Conservation (phyloP, 495 filamentous ascomycete species). For the Xylaria flabelliformis region DNA sequence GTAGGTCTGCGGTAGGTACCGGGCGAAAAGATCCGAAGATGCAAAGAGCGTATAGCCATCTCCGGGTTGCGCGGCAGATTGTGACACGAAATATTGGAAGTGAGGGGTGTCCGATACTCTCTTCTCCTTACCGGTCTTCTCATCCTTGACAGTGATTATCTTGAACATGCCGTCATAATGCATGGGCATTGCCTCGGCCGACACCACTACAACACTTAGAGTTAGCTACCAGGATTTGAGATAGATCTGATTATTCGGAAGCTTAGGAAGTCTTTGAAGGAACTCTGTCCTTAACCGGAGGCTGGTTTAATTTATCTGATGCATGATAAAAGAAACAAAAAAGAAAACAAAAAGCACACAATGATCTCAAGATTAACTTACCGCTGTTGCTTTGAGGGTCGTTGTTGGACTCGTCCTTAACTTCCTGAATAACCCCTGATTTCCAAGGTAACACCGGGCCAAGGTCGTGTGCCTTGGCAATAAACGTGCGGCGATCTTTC, state of each 20-base stretch:
- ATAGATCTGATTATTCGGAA: not conserved
- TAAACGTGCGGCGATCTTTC: conserved; percentile 49
- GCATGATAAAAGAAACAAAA: not conserved
- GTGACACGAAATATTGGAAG: conserved; percentile 11
- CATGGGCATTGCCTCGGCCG: not conserved
- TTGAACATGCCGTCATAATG: conserved; percentile 1
- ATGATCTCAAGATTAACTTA: not conserved
- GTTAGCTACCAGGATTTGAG: not conserved
- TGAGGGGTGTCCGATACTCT: conserved; percentile 1
- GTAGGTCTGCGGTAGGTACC: conserved; percentile 20
- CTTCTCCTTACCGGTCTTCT: not conserved
- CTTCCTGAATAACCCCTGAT: conserved; percentile 3
- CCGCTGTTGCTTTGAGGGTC: not conserved
- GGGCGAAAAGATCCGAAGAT: conserved; percentile 15
- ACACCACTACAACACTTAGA: not conserved
- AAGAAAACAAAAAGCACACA: too few species aligned
- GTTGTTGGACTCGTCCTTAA: not conserved
- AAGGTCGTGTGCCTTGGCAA: conserved; percentile 44
- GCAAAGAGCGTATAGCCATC: conserved; percentile 6
- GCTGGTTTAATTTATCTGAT: not conserved
- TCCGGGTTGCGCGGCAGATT: not conserved
- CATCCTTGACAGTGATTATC: not conserved
- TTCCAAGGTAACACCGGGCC: not conserved
- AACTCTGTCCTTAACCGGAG: not conserved
- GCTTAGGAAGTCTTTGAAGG: not conserved